Percentiles rank a stretch among this genome's conserved stretches.
phyloP scores from a whole-genome alignment of 2,329 filamentous ascomycete species.

The Aquanectria penicillioides region DNA sequence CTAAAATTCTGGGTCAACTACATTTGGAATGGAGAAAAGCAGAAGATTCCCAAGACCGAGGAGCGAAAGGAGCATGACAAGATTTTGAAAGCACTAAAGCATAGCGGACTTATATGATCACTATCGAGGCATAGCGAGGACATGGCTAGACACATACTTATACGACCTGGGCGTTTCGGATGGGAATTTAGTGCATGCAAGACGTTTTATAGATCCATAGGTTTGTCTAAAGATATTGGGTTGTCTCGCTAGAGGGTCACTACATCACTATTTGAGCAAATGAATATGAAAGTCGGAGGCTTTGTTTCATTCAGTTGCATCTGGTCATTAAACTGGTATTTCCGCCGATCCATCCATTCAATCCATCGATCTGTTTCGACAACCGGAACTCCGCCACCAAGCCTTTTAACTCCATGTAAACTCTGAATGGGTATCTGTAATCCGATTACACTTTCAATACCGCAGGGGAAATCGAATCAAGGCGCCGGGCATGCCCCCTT shows the following conservation, averaged over 20 bases:
- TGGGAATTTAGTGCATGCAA: slow-evolving; percentile 1
- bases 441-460: neutral
- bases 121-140: neutral
- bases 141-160: too few species aligned
- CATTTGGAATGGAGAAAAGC: slow-evolving; percentile 58
- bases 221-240: too few species aligned
- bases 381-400: slow-evolving; percentile 7
- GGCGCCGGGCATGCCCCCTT: too few species aligned
- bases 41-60: slow-evolving; percentile 41
- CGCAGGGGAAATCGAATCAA: too few species aligned
- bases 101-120: slow-evolving; percentile 47
- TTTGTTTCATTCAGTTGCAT: slow-evolving; percentile 2
- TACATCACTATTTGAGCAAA: neutral
- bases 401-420: slow-evolving; percentile 14
- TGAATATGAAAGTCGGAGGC: neutral
- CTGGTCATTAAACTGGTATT: slow-evolving; percentile 10
- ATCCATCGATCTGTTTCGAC: neutral
- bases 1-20: slow-evolving; percentile 93
- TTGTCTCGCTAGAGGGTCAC: too few species aligned
- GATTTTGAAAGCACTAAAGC: slow-evolving; percentile 55
- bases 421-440: neutral
- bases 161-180: slow-evolving; percentile 5
- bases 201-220: too few species aligned
- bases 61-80: slow-evolving; percentile 51
- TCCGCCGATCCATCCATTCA: neutral